These are phyloP conservation scores for Blastobotrys persicus DNA, from an alignment of 1,139 yeast species.

Conservation along the genomic window DNA sequence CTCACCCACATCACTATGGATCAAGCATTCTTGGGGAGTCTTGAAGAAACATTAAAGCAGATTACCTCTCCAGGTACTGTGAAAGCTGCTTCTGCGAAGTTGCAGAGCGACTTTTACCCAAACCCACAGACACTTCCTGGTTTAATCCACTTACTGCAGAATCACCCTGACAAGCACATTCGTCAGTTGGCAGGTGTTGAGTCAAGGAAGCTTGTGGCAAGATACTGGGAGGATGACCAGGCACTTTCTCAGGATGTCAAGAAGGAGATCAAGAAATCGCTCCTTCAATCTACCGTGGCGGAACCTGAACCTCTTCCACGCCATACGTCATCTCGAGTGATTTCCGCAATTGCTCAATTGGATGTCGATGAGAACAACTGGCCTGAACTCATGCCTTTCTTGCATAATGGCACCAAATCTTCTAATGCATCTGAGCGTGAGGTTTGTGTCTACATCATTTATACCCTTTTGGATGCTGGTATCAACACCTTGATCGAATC, in stretches of 20 bases:
- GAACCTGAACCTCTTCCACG: constrained; percentile 68
- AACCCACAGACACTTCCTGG: constrained; percentile 76
- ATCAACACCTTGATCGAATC: constrained; percentile 61
- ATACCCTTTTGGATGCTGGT: constrained; percentile 70
- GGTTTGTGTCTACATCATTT: constrained; percentile 77
- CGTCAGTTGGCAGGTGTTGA: constrained; percentile 92
- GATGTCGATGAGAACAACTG: constrained; percentile 70
- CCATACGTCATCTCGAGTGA: constrained; percentile 86
- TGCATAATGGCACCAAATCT: constrained; percentile 65
- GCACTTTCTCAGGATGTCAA: constrained; percentile 23
- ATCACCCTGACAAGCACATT: constrained; percentile 57
- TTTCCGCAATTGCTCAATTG: constrained; percentile 76
- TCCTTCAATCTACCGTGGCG: constrained; percentile 67
- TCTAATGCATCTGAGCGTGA: constrained; percentile 66
- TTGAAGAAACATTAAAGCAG: constrained; percentile 76
- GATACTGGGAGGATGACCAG: constrained; percentile 67
- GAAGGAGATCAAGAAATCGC: constrained; percentile 58
- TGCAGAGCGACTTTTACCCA: constrained; percentile 72
- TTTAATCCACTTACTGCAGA: constrained; percentile 74
- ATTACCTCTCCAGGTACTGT: constrained; percentile 79
- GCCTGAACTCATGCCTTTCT: constrained; percentile 72
- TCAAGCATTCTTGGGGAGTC: constrained; percentile 60
- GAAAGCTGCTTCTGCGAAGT: constrained; percentile 75
- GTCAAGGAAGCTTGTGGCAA: constrained; percentile 75
- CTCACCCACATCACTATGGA: constrained; percentile 49